These are phyloP conservation scores for Fomitiporia mediterranea DNA, from an alignment of 1,284 basidiomycete genomes.

Conservation along the genomic window DNA sequence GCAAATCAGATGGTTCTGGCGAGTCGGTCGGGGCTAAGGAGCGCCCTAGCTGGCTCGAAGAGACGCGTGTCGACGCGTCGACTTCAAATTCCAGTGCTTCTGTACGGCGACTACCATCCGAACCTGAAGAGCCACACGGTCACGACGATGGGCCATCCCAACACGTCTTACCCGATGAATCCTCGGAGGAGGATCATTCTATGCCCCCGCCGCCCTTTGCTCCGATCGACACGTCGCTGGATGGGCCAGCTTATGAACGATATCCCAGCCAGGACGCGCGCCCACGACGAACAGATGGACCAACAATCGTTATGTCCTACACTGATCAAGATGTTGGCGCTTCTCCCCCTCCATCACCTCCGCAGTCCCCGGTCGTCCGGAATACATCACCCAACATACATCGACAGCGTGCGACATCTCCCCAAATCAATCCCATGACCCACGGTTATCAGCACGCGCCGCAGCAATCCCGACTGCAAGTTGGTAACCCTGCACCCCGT, in stretches of 20 bases:
- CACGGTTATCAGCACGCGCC: slow-evolving; percentile 9
- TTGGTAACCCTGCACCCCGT: slow-evolving; percentile 16
- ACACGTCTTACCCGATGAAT: slow-evolving; percentile 21
- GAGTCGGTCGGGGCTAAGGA: slow-evolving; percentile 25
- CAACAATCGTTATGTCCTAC: slow-evolving; percentile 27
- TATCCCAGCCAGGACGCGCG: slow-evolving; percentile 29
- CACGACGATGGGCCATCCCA: slow-evolving; percentile 12
- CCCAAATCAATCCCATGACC: background rate
- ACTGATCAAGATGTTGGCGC: slow-evolving; percentile 8
- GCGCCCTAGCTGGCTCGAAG: slow-evolving; percentile 32
- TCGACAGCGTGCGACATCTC: slow-evolving; percentile 3
- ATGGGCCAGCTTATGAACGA: slow-evolving; percentile 38
- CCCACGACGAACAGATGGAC: slow-evolving; percentile 17
- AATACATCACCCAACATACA: background rate
- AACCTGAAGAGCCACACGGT: slow-evolving; percentile 12
- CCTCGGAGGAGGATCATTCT: slow-evolving; percentile 28
- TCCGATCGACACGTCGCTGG: slow-evolving; percentile 34
- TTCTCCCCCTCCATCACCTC: slow-evolving; percentile 19
- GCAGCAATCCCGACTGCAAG: slow-evolving; percentile 5
- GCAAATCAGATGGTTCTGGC: slow-evolving; percentile 16
- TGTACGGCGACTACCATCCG: slow-evolving; percentile 20
- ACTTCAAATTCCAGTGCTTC: slow-evolving; percentile 5
- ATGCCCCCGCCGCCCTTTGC: slow-evolving; percentile 42
- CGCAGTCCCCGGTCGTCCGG: slow-evolving; percentile 6
- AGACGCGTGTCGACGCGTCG: slow-evolving; percentile 24